These are phyloP conservation scores for Aspergillus japonicus DNA, from an alignment of 2,329 filamentous ascomycete species.

Conservation along the genomic window DNA sequence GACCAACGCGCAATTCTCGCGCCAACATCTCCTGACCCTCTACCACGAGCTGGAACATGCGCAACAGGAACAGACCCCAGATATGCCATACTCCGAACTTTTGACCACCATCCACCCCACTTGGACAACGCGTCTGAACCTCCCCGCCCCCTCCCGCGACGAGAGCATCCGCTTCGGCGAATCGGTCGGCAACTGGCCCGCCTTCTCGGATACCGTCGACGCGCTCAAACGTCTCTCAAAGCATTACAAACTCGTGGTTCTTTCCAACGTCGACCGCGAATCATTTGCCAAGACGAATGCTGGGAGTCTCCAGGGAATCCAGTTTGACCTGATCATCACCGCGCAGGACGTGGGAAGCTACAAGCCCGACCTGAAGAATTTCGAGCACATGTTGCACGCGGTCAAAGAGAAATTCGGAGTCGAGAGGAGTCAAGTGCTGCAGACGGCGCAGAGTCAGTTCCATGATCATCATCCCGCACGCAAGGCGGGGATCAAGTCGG, in stretches of 20 bases:
- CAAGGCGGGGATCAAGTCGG: constrained; percentile 58
- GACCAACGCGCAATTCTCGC: constrained; percentile 40
- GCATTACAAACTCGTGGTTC: constrained; percentile 55
- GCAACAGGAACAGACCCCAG: constrained; percentile 56
- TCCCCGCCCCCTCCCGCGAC: constrained; percentile 19
- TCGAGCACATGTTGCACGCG: constrained; percentile 61
- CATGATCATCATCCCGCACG: constrained; percentile 68
- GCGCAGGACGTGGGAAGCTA: constrained; percentile 71
- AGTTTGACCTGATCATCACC: constrained; percentile 65
- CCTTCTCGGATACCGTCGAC: constrained; percentile 57
- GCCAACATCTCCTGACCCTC: constrained; percentile 21
- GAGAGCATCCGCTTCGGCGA: constrained; percentile 51
- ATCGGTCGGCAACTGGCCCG: constrained; percentile 53
- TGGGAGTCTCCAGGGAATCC: constrained; percentile 50
- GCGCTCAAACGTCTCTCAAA: constrained; percentile 51
- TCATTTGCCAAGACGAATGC: constrained; percentile 51
- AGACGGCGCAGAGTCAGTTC: constrained; percentile 66
- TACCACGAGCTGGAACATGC: constrained; percentile 39
- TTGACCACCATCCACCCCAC: constrained; percentile 48
- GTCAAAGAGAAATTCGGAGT: constrained; percentile 57
- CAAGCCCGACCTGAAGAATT: constrained; percentile 66
- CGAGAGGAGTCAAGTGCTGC: constrained; percentile 58
- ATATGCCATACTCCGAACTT: constrained; percentile 59
- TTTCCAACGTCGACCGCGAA: constrained; percentile 58
- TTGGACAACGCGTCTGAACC: constrained; percentile 23